Conservation (phyloP, 441 rosid species). For the Corymbia calophylla region DNA sequence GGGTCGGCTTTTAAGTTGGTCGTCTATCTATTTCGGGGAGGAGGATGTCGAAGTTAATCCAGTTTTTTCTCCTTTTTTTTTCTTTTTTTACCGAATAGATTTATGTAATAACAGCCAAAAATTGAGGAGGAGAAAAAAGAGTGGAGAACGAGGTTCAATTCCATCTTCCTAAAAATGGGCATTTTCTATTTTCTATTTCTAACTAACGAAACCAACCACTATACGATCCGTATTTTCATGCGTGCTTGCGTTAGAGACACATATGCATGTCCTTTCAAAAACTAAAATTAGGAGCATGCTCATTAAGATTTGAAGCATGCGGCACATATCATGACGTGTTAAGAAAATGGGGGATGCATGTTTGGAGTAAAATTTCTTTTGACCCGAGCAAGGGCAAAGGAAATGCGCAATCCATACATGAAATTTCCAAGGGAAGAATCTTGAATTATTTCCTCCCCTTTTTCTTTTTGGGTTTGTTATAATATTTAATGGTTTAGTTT, state of each 20-base stretch:
- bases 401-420: neutral
- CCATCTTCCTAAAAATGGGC: neutral
- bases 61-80: neutral
- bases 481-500: neutral
- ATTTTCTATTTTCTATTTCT: neutral
- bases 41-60: neutral
- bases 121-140: neutral
- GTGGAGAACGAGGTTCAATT: neutral
- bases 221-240: neutral
- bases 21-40: neutral
- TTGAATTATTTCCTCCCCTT: neutral
- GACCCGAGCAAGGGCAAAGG: neutral
- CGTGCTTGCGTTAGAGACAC: accelerated
- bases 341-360: accelerated
- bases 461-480: neutral
- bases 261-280: accelerated
- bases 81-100: neutral
- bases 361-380: neutral
- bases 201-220: accelerated
- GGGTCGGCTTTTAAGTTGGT: neutral
- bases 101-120: neutral
- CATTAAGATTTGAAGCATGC: accelerated
- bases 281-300: neutral
- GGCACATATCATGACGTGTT: accelerated
- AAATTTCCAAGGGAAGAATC: neutral